Conservation (phyloP, 1,284 basidiomycete species). For the Acaromyces ingoldii region DNA sequence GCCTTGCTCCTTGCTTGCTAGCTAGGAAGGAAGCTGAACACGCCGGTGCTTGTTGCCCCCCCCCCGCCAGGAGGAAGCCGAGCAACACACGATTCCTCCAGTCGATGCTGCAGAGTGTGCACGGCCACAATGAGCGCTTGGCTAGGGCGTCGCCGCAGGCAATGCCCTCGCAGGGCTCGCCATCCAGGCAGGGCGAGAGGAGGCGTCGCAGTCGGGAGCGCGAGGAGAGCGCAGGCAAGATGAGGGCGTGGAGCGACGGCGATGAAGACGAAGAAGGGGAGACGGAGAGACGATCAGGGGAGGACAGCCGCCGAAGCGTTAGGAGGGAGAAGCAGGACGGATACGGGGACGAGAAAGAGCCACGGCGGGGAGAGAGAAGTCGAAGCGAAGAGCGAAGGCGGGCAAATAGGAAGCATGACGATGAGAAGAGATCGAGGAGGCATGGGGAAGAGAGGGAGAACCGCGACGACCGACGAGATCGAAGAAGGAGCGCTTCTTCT, state of each 20-base stretch:
- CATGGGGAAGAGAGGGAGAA: not conserved
- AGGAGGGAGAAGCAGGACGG: not conserved
- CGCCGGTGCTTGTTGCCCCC: too few species aligned
- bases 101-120: conserved; percentile 27
- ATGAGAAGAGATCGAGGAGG: too few species aligned
- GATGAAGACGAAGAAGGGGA: not conserved
- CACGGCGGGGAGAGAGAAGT: not conserved
- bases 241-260: conserved; percentile 12
- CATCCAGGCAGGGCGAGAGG: not conserved
- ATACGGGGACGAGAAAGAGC: not conserved
- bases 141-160: conserved; percentile 14
- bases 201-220: not conserved
- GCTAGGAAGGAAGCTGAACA: too few species aligned
- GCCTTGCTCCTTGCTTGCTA: too few species aligned
- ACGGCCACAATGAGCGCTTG: conserved; percentile 32
- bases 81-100: conserved; percentile 38
- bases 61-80: not conserved
- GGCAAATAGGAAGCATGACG: too few species aligned
- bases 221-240: conserved; percentile 1
- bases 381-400: not conserved
- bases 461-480: not conserved
- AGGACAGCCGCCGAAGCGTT: not conserved
- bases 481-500: too few species aligned
- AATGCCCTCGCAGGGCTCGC: too few species aligned
- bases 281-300: not conserved